Percentiles rank a stretch among this genome's conserved stretches.
Conservation (phyloP, 345 rosid species). For the Raphanus raphanistrum region DNA sequence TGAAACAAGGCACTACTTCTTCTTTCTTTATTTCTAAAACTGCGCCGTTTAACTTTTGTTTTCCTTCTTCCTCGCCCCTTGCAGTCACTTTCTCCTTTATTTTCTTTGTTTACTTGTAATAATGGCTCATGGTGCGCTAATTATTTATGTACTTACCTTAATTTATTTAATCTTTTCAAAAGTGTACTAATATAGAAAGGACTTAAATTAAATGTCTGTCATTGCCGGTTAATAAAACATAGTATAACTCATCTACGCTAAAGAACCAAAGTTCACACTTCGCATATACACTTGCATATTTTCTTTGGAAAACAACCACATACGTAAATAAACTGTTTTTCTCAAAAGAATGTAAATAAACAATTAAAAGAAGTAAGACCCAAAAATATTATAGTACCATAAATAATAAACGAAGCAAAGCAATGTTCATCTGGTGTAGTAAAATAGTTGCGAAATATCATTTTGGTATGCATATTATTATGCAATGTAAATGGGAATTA, state of each 20-base stretch:
- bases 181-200: background rate
- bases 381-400: background rate
- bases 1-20: conserved; percentile 39
- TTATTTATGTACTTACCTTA: conserved; percentile 20
- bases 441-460: background rate
- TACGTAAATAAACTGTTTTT: no score
- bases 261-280: conserved; percentile 14
- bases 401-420: background rate
- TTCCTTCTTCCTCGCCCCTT: background rate
- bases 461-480: background rate
- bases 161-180: conserved; percentile 12
- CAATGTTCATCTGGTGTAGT: background rate
- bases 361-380: background rate
- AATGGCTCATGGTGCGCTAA: conserved; percentile 35
- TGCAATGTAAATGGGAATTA: background rate
- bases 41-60: conserved; percentile 36
- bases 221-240: conserved; percentile 11
- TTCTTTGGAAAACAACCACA: background rate
- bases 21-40: conserved; percentile 27
- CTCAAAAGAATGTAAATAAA: no score
- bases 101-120: conserved; percentile 32
- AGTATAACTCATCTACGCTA: background rate
- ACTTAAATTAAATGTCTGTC: conserved; percentile 16
- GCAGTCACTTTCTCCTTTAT: conserved; percentile 21
- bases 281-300: background rate